These are phyloP conservation scores for Limnanthes douglasii DNA, from an alignment of 345 rosid species.

Conservation along the genomic window DNA sequence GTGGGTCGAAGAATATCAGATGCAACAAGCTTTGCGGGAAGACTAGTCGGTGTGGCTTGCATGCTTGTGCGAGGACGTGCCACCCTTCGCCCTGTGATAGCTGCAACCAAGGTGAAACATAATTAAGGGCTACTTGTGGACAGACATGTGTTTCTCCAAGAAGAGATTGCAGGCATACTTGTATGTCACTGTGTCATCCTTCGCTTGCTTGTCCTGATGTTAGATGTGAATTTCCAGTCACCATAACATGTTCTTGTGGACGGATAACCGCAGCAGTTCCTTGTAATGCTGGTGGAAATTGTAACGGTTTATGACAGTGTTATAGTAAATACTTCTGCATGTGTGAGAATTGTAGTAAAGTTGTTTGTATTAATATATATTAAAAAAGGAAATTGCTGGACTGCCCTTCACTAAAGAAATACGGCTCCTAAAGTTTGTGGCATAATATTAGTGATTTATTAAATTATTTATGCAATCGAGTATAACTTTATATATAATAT, in stretches of 20 bases:
- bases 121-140: slow-evolving; percentile 57
- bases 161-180: slow-evolving; percentile 84
- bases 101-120: slow-evolving; percentile 19
- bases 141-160: slow-evolving; percentile 90
- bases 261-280: slow-evolving; percentile 60
- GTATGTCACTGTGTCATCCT: slow-evolving; percentile 79
- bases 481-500: too few species aligned
- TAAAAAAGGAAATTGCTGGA: too few species aligned
- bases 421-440: too few species aligned
- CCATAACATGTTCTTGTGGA: slow-evolving; percentile 77
- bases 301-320: too few species aligned
- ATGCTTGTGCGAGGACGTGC: slow-evolving; percentile 84
- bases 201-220: slow-evolving; percentile 66
- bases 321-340: too few species aligned
- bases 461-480: too few species aligned
- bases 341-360: too few species aligned
- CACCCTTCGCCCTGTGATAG: slow-evolving; percentile 76
- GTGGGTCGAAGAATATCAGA: slow-evolving; percentile 88
- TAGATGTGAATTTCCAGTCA: slow-evolving; percentile 63
- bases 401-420: too few species aligned
- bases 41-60: slow-evolving; percentile 89
- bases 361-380: too few species aligned
- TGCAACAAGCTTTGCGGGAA: slow-evolving; percentile 88
- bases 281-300: slow-evolving; percentile 93
- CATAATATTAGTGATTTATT: too few species aligned